Evolutionary conservation across 176 grass and related monocot genomes (phyloP).

Genomic region (bread wheat (Triticum aestivum)): IWGSC_CS_RefSeq_v2.1 NC_057812.1:112297746-112298245

Average conservation of each 20-base stretch:
- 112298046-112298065: conserved; percentile 11
- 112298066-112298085: conserved; percentile 17
- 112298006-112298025: not conserved
- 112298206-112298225: conserved; percentile 12
- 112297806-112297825: no score
- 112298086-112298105: conserved; percentile 9
- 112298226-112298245: conserved; percentile 9
- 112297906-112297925: not conserved
- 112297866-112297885: not conserved
- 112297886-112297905: not conserved
- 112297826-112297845: not conserved
- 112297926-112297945: conserved; percentile 14
- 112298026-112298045: not conserved
- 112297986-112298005: not conserved
- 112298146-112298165: not conserved
- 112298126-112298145: conserved; percentile 23
- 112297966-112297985: not conserved
- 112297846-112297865: not conserved
- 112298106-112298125: conserved; percentile 10
- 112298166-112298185: not conserved
- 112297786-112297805: not conserved
- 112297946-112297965: not conserved
- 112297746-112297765: not conserved
- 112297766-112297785: not conserved
- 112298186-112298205: conserved; percentile 11